Conservation (phyloP, 2,329 filamentous ascomycete species). For the Tolypocladium album region DNA sequence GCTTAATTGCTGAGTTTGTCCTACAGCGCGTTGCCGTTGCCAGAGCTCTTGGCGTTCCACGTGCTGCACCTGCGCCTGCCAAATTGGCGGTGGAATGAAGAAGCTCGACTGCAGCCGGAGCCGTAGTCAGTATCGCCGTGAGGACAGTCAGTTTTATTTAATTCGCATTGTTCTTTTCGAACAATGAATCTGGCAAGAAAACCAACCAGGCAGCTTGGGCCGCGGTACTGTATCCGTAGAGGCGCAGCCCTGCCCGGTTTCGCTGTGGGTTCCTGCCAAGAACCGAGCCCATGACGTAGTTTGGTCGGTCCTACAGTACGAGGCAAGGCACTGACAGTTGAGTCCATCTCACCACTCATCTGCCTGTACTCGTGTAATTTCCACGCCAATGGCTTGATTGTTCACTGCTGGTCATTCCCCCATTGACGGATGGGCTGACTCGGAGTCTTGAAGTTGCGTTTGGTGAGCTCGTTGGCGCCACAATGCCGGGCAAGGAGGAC, state of each 20-base stretch:
- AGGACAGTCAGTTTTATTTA: neutral
- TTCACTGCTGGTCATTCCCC: neutral
- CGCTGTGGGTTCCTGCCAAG: neutral
- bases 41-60: neutral
- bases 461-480: neutral
- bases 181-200: neutral
- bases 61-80: neutral
- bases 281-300: neutral
- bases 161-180: neutral
- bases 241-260: neutral
- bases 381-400: neutral
- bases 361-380: neutral
- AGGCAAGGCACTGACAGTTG: neutral
- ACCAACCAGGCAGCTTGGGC: neutral
- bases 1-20: neutral
- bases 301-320: neutral
- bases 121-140: neutral
- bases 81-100: neutral
- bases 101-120: neutral
- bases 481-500: conserved; percentile 25
- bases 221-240: too few relatives aligned
- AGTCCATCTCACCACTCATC: neutral
- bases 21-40: neutral
- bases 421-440: neutral
- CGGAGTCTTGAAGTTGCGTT: neutral